Base-by-base conservation (phyloP, 768 basidiomycete species). In the Mycena leptocephala region DNA sequence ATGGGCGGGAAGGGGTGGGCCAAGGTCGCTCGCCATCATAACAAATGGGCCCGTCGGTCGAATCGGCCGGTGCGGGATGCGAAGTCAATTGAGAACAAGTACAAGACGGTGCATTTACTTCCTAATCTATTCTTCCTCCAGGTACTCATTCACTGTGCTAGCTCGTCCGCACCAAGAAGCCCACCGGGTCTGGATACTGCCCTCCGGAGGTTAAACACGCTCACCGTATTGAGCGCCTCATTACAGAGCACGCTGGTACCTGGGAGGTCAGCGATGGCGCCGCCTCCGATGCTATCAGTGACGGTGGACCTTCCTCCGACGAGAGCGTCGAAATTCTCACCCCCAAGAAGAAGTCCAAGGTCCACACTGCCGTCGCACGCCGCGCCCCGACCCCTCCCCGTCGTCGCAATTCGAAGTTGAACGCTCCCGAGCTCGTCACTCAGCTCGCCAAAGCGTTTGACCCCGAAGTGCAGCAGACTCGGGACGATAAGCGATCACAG, bases 201-300 rank as follows among this genome's bases (percentile, higher is more conserved):
- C 81, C 84, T 16, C 72, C 72, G 24, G 64, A 75, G 26, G 70
- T 84, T 16, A 75, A 75, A 5, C 75, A 58, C 22, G 84, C 84
- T 2, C 80, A 83, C 51, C 35, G 64, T 2, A 82, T 84, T 56
- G 80, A 84, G 22, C 43, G 76, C 11, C 65, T 79, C 4, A 84
- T 85, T 32, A 79, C 76, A 32, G 79, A 84, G 41, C 68, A 71
- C n/a, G 79, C 76, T 32, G 80, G 76, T 10, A 80, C 80, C 10
- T 32, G 76, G 0, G 70, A 81, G n/a, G 59, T 84, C 26, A 71
- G 79, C 32, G 80, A 84, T 62, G 61, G n/a, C 35, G 61, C 2
- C n/a, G n/a, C n/a, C n/a, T n/a, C n/a, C n/a, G n/a, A n/a, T n/a
- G n/a, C n/a, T n/a, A n/a, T n/a, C n/a, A n/a, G n/a, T n/a, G n/a